Base-by-base conservation (phyloP, 495 filamentous ascomycete genomes). In the Penicilliopsis zonata region DNA sequence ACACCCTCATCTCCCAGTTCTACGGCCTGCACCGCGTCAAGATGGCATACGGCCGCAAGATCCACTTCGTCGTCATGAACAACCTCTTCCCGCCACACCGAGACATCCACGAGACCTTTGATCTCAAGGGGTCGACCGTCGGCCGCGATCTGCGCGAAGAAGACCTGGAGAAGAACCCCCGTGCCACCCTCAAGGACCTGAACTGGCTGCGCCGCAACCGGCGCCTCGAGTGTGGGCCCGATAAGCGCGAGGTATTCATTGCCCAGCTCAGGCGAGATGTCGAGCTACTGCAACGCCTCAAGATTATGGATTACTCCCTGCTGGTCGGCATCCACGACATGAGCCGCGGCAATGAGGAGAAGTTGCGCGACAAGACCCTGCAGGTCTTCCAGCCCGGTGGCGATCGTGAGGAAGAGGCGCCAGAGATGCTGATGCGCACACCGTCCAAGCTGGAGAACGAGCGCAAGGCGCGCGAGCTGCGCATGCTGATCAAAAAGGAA, bases 41-140 rank as follows among this genome's bases (percentile, higher is more conserved):
- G 64, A 93, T 95, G 64, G 87, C 90, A 0, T 99, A 93, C 49
- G 90, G 92, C 20, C 78, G 84, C 38, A 99, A 99, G 64, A 95
- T 96, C 38, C 92, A 99, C 53, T 99, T 99, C 42, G 92, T 99
- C 20, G 86, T 99, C 44, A 99, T 99, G 90, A 99, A 99, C 66
- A 99, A 99, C 46, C 70, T 99, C 13, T 96, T 99, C 45, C 90
- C 90, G 12, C 90, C 90, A 3, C 90, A 99, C 55, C 74, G 87
- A 32, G 90, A 99, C 54, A 95, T 99, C 34, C 90, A 99, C 59
- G 74, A 85, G 43, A 96, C 86, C 3, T 99, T 94, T 42, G 90
- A 99, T 47, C 51, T 99, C 35, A 99, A 99, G 55, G 90, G 90
- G n/a, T 95, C 88, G 10, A 95, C 87, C 0, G 74, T 96, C 39